These are phyloP conservation scores for Tulasnella sp. DNA, from an alignment of 768 basidiomycete species.

Conservation along the genomic window DNA sequence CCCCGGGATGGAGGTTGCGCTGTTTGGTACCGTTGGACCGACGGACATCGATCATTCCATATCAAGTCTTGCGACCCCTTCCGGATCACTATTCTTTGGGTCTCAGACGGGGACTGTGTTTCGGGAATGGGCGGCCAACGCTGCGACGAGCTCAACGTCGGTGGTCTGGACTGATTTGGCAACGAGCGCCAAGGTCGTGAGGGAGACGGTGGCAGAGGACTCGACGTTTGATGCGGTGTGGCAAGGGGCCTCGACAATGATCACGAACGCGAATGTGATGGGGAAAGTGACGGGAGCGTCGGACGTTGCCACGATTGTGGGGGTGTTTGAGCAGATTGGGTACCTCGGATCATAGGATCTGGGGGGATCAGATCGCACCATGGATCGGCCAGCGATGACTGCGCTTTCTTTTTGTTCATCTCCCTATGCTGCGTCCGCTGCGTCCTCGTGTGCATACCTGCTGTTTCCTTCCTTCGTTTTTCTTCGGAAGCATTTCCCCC, in stretches of 20 bases:
- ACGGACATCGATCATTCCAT: constrained; percentile 54
- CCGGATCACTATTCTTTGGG: constrained; percentile 63
- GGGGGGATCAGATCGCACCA: not conserved
- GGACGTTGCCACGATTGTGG: constrained; percentile 32
- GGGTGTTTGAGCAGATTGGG: constrained; percentile 29
- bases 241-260: constrained; percentile 47
- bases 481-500: not conserved
- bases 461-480: not conserved
- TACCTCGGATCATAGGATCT: constrained; percentile 17
- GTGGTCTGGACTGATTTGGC: constrained; percentile 60
- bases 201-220: constrained; percentile 54
- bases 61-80: constrained; percentile 57
- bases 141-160: constrained; percentile 40
- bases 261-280: constrained; percentile 35
- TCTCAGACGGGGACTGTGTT: constrained; percentile 54
- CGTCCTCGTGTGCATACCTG: not conserved
- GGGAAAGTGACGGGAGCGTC: constrained; percentile 27
- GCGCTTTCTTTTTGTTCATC: not conserved
- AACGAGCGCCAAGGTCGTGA: constrained; percentile 55
- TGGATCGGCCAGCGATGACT: not conserved
- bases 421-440: not conserved
- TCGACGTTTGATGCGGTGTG: constrained; percentile 55
- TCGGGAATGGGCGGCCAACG: constrained; percentile 59
- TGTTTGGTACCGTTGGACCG: constrained; percentile 61
- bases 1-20: constrained; percentile 62